phyloP scores from a whole-genome alignment of 2,329 filamentous ascomycete species.

The Blastomyces silverae region DNA sequence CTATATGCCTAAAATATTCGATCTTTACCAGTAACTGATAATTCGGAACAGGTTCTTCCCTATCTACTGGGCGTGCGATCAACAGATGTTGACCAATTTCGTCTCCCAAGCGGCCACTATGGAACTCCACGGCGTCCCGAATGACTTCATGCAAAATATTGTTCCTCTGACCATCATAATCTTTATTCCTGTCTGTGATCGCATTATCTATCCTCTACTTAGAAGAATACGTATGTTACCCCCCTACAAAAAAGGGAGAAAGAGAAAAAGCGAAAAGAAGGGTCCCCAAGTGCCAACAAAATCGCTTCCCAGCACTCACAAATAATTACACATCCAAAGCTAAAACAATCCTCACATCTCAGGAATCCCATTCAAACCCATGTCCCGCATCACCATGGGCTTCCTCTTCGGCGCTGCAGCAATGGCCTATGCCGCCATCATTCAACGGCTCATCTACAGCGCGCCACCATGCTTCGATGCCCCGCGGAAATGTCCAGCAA shows the following conservation, averaged over 20 bases:
- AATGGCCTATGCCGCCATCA: conserved; percentile 54
- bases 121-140: conserved; percentile 63
- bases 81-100: conserved; percentile 61
- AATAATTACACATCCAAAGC: not conserved
- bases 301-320: not conserved
- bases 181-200: conserved; percentile 65
- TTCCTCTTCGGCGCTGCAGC: conserved; percentile 60
- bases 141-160: conserved; percentile 69
- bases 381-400: conserved; percentile 66
- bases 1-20: not conserved
- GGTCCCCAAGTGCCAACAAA: not conserved
- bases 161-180: conserved; percentile 70
- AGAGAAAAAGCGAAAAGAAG: not conserved
- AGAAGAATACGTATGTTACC: conserved; percentile 43
- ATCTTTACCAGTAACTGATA: not conserved
- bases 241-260: not conserved
- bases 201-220: conserved; percentile 59
- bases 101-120: conserved; percentile 57
- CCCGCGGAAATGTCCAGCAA: conserved; percentile 31
- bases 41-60: conserved; percentile 43
- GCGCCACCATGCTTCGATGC: conserved; percentile 47
- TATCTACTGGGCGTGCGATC: conserved; percentile 62
- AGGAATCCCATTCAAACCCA: conserved; percentile 62
- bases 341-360: not conserved
- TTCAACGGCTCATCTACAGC: conserved; percentile 52